Base-by-base conservation (phyloP, 2,329 filamentous ascomycete species). In the Hansfordia pulvinata region DNA sequence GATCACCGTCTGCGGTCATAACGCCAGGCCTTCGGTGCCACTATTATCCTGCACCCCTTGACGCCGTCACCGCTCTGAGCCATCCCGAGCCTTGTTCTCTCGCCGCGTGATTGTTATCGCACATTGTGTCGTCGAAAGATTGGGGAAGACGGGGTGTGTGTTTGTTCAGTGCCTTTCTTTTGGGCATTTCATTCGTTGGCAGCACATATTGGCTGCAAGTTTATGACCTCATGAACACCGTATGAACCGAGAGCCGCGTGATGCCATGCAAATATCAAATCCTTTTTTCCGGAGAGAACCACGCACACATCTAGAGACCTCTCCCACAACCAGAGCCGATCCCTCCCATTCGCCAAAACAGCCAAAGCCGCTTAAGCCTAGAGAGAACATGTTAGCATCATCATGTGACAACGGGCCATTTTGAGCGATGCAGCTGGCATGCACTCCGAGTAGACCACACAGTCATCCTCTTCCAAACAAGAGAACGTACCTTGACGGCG, bases 401-500 rank as follows among this genome's bases (percentile, higher is more conserved):
- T 11, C 15, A n/a, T 17, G 12, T 12, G n/a, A n/a, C n/a, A n/a
- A n/a, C n/a, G n/a, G n/a, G n/a, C n/a, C n/a, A n/a, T n/a, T n/a
- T n/a, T n/a, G n/a, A n/a, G n/a, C n/a, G n/a, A n/a, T n/a, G n/a
- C n/a, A n/a, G n/a, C n/a, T n/a, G n/a, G n/a, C n/a, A n/a, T n/a
- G n/a, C n/a, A n/a, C n/a, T n/a, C n/a, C n/a, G n/a, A n/a, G n/a
- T n/a, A n/a, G n/a, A n/a, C n/a, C n/a, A n/a, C n/a, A n/a, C n/a
- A n/a, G n/a, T n/a, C n/a, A n/a, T n/a, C n/a, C n/a, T n/a, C n/a
- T n/a, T n/a, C n/a, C n/a, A n/a, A n/a, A n/a, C n/a, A n/a, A n/a
- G n/a, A n/a, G n/a, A 31, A 42, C 62, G 44, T 70, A 86, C 90
- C 88, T 96, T 98, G 63, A 98, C 82, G 62, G 90, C 90, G 65